phyloP scores from a whole-genome alignment of 768 basidiomycete genomes.

The Dendrothele bispora region DNA sequence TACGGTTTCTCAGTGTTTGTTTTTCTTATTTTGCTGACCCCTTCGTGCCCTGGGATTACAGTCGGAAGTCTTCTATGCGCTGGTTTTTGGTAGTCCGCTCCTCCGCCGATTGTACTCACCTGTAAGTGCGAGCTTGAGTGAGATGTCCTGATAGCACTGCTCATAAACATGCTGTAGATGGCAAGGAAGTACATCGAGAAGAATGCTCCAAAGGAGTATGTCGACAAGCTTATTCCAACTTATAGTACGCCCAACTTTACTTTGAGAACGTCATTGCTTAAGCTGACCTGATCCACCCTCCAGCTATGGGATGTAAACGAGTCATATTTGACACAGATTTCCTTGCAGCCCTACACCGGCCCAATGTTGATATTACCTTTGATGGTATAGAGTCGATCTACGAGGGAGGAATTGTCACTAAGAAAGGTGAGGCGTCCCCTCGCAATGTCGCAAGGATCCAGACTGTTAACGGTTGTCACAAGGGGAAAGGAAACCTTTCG shows the following conservation, averaged over 20 bases:
- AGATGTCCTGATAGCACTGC: slow-evolving; percentile 1
- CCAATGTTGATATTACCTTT: slow-evolving; percentile 36
- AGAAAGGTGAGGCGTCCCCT: slow-evolving; percentile 28
- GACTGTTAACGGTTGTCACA: slow-evolving; percentile 15
- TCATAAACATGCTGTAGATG: slow-evolving; percentile 11
- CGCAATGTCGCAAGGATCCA: slow-evolving; percentile 7
- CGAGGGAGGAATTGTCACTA: slow-evolving; percentile 42
- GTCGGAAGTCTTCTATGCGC: slow-evolving; percentile 5
- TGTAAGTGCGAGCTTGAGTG: too few relatives aligned
- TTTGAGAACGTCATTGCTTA: background rate
- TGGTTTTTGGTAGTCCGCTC: background rate
- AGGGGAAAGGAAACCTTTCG: slow-evolving; percentile 34
- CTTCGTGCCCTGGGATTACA: background rate
- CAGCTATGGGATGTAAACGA: slow-evolving; percentile 56
- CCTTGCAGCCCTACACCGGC: slow-evolving; percentile 40
- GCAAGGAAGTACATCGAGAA: slow-evolving; percentile 33
- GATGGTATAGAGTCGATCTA: slow-evolving; percentile 38
- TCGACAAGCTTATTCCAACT: slow-evolving; percentile 43
- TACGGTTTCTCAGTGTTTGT: slow-evolving; percentile 15
- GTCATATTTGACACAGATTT: slow-evolving; percentile 50
- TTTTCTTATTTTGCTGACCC: slow-evolving; percentile 1
- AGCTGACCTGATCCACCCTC: background rate
- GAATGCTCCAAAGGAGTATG: slow-evolving; percentile 46
- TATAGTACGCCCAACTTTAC: slow-evolving; percentile 37
- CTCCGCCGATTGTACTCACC: slow-evolving; percentile 7